Evolutionary conservation across 495 filamentous ascomycete genomes (phyloP), one percentile per base, ranked within the genome.

Genomic region (Podospora sp.): DNA sequence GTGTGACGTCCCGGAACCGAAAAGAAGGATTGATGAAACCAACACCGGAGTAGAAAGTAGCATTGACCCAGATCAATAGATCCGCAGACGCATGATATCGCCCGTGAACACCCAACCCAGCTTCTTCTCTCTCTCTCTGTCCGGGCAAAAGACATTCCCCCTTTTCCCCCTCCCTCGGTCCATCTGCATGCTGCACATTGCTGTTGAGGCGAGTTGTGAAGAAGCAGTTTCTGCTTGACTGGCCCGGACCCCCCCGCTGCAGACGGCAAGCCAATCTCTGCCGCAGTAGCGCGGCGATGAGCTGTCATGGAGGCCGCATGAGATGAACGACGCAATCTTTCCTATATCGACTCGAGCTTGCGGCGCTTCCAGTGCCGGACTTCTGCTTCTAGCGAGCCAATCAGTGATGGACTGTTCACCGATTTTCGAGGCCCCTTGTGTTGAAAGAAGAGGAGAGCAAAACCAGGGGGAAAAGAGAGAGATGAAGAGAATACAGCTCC

Each of bases 271-370:
- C 67, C 60, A 70, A 63, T 52, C 26, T 66, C 50, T 58, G 20
- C 5, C 50, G 18, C 50, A 11, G 49, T 26, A 33, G 21, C n/a
- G 52, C 26, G 27, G 29, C 67, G 69, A 65, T 65, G 67, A 69
- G 69, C 61, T 71, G 69, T 71, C 69, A 71, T 63, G 40, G 25
- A 20, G 24, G 57, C 29, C 57, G 24, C 29, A 20, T 25, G 29
- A 60, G 57, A 25, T 21, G 57, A 29, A 60, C 26, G 57, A 14
- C 26, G 53, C 53, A 57, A 46, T 46, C 40, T 57, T 24, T 26
- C 53, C 53, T 25, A 53, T 55, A 14, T 51, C 64, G 36, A 25
- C 64, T 33, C 53, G 53, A 56, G 80, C 63, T 65, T 29, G 35
- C 63, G 53, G 27, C 53, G 27, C 40, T 46, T 18, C 40, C 12